Conservation (phyloP, 345 rosid genomes). For the Hibiscus tridactylites region DNA sequence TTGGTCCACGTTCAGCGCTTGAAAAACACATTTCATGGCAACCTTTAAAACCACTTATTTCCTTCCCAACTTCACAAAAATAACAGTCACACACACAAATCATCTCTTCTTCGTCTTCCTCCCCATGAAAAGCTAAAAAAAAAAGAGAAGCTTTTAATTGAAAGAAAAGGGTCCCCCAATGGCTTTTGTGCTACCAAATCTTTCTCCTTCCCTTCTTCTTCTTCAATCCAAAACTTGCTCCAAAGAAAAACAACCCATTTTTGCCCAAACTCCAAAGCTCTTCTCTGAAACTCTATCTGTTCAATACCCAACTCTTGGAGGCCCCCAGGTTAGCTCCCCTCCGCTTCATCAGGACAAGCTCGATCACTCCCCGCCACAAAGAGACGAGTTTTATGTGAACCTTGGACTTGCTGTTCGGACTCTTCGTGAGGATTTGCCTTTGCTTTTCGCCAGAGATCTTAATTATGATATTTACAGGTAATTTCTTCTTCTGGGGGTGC, state of each 20-base stretch:
- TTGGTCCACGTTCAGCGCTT: not conserved
- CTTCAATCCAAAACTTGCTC: constrained; percentile 36
- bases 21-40: not conserved
- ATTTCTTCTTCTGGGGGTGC: constrained; percentile 18
- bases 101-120: not conserved
- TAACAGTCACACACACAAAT: not conserved
- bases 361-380: constrained; percentile 2
- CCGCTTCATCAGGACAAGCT: constrained; percentile 25
- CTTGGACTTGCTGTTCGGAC: constrained; percentile 81
- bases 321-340: constrained; percentile 28
- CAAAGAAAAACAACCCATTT: constrained; percentile 24
- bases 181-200: constrained; percentile 79
- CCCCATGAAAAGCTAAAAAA: not conserved
- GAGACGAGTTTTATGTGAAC: constrained; percentile 67
- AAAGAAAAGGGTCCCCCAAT: constrained; percentile 17
- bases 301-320: constrained; percentile 34
- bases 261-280: constrained; percentile 1
- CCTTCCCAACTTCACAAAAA: not conserved
- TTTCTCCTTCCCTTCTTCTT: constrained; percentile 54
- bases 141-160: not conserved
- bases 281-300: constrained; percentile 12
- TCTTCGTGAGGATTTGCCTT: constrained; percentile 82
- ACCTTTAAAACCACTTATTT: not conserved
- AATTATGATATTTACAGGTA: constrained; percentile 85
- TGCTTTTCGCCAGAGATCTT: constrained; percentile 62